Base-by-base conservation (phyloP, 805 yeast species). In the Martiniozyma abietophila region DNA sequence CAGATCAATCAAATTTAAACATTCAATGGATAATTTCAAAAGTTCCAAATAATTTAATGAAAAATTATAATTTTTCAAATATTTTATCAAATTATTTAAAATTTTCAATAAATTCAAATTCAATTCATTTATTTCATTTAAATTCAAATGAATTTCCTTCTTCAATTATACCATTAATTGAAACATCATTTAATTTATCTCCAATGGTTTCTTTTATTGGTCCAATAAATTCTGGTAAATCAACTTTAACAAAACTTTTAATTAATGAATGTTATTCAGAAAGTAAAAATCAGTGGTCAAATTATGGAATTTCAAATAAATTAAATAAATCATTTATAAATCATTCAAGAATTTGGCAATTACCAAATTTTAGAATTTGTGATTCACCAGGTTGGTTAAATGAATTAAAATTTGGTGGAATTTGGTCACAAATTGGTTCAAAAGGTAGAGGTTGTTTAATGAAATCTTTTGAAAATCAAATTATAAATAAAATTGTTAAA, bases 371-470 rank as follows among this genome's bases (percentile, higher is more conserved):
- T 18, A 34, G 31, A 8, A 15, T 52, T 4, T 39, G 53, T 6
- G 60, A 55, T 32, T 51, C 58, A 2, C 60, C 58, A 1, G 59
- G 59, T 1, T 50, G 38, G 35, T 31, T 47, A 4, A 44, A 55
- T n/a, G 41, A 49, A 3, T 50, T 44, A 27, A 29, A 34, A 18
- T 34, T 29, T 18, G 43, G 41, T 4, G 32, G 35, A 9, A 20
- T 34, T 6, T 34, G 31, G 22, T 28, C 36, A 7, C 36, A 36
- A 23, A 23, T 29, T 16, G 21, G 26, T 12, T 8, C 16, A 11
- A 20, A 17, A 17, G 36, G 35, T 3, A 29, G 32, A 21, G 24
- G 39, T 5, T 10, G n/a, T 6, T 5, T 16, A 10, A 27, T 35
- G 11, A 18, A 12, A 8, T 30, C 26, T 4, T 7, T 21, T 2